Evolutionary conservation across 495 filamentous ascomycete genomes (phyloP), one percentile per base, ranked within the genome.

Genomic region (Penicillium desertorum): DNA sequence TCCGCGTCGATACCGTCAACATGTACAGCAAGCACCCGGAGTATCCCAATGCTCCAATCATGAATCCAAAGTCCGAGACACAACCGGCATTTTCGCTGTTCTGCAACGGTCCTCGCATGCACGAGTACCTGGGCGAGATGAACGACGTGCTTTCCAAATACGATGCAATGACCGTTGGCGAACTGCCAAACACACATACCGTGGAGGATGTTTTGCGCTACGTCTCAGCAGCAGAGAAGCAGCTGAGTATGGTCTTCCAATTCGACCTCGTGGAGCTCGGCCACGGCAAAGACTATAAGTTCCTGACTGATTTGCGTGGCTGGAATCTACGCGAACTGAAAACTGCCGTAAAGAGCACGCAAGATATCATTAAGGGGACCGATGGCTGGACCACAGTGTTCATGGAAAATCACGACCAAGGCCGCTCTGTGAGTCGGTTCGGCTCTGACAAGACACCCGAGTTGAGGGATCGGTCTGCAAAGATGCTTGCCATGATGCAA

Each of bases 1-100:
- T 84, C 71, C 75, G 81, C 5, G 79, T 83, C 57, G 81, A 84
- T 55, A 79, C 81, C 0, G 80, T 82, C 51, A 84, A 83, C 59
- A 72, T 78, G 63, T 81, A 81, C 51, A 79, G 74, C 58, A 83
- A 84, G 59, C 63, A 72, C 4, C 64, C 69, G 16, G 63, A 54
- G 0, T 79, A 73, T 46, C 71, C 69, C 7, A 78, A 84, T 54
- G 81, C 78, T 0, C 64, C 68, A 0, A 61, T 82, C 30, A 50
- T 64, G 8, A 72, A 76, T 4, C 66, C 72, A 1, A 62, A 62
- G 14, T 58, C 61, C 20, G 63, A 72, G 16, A 79, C 69, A 53
- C 80, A 83, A 58, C 72, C 75, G 0, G 82, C 79, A 0, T 57
- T 62, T 17, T 66, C 64, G 7, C 69, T 74, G n/a, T 85, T 72